phyloP scores from a whole-genome alignment of 2,329 filamentous ascomycete genomes.

The Orbilia blumenaviensis region DNA sequence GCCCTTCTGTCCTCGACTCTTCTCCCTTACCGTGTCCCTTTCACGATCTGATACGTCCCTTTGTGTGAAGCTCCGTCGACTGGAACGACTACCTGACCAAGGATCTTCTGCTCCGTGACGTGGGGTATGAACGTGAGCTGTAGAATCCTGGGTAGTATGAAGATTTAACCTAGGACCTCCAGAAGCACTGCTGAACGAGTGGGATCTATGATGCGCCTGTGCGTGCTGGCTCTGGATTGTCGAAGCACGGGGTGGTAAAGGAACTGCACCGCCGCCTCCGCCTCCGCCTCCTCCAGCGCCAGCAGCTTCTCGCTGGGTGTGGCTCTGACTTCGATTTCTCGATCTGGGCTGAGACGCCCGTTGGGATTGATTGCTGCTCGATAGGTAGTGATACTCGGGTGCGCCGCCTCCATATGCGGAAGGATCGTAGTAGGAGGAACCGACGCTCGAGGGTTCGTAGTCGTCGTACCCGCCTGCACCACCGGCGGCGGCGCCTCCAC shows the following conservation, averaged over 20 bases:
- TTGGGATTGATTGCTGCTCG: slow-evolving; percentile 52
- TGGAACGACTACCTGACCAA: slow-evolving; percentile 20
- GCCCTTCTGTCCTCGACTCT: slow-evolving; percentile 45
- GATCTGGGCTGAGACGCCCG: slow-evolving; percentile 50
- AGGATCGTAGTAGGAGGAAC: slow-evolving; percentile 53
- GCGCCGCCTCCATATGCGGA: slow-evolving; percentile 50
- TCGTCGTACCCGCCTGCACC: slow-evolving; percentile 48
- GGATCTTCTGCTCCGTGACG: slow-evolving; percentile 43
- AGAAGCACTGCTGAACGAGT: slow-evolving; percentile 45
- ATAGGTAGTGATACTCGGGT: slow-evolving; percentile 51
- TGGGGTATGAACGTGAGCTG: slow-evolving; percentile 35
- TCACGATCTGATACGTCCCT: slow-evolving; percentile 42
- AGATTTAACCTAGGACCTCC: slow-evolving; percentile 38
- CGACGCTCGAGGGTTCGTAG: slow-evolving; percentile 53
- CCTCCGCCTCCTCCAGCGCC: not conserved
- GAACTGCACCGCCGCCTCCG: slow-evolving; percentile 4
- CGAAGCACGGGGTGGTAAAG: slow-evolving; percentile 31
- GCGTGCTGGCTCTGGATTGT: slow-evolving; percentile 51
- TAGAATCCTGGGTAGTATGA: slow-evolving; percentile 32
- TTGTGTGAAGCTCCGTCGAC: slow-evolving; percentile 38
- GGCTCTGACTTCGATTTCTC: slow-evolving; percentile 42
- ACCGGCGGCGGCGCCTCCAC: slow-evolving; percentile 41
- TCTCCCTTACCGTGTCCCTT: slow-evolving; percentile 44
- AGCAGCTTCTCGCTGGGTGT: slow-evolving; percentile 28
- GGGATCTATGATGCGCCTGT: slow-evolving; percentile 41